Base-by-base conservation (phyloP, 2,329 filamentous ascomycete genomes). In the Aspergillus candidus region DNA sequence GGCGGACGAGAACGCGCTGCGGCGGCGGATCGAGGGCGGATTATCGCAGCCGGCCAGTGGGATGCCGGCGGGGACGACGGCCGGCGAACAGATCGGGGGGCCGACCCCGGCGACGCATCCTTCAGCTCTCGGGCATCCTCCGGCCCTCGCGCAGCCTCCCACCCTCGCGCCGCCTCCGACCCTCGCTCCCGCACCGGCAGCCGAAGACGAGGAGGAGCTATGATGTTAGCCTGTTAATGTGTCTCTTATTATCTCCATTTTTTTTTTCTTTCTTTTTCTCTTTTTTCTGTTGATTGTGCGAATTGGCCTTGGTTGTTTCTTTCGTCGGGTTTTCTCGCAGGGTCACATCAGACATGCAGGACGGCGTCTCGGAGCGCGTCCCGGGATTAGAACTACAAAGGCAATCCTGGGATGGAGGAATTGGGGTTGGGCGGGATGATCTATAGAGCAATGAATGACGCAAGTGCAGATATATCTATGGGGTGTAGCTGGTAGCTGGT, bases 1-100 rank as follows among this genome's bases (percentile, higher is more conserved):
- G 22, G 61, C 67, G 11, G 69, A 72, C 38, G 65, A 68, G 39
- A 61, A 66, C 33, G 59, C 64, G 6, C 51, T 72, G 38, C 61
- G 67, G 33, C 62, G 61, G 44, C 61, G 70, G 31, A 62, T 72
- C 33, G 68, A 58, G n/a, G 56, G 66, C 5, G 63, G 62, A 11
- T 50, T 70, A 11, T 64, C 68, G 3, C 54, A 56, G 22, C 61
- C 65, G 7, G 68, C 72, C 41, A 65, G 60, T 35, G 66, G 68
- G 42, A 54, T n/a, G n/a, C n/a, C n/a, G n/a, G n/a, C 62, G 17
- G 47, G 68, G 29, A 62, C 59, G 14, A 48, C 50, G 41, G 40
- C 43, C 40, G 43, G 45, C 27, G 35, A 48, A 33, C 54, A 50
- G 18, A 4, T 18, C 18, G 18, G 18, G 17, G 18, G 18, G 18